Conservation (phyloP, 129 eudicot genomes). For the Chrysanthemum makinoi region DNA sequence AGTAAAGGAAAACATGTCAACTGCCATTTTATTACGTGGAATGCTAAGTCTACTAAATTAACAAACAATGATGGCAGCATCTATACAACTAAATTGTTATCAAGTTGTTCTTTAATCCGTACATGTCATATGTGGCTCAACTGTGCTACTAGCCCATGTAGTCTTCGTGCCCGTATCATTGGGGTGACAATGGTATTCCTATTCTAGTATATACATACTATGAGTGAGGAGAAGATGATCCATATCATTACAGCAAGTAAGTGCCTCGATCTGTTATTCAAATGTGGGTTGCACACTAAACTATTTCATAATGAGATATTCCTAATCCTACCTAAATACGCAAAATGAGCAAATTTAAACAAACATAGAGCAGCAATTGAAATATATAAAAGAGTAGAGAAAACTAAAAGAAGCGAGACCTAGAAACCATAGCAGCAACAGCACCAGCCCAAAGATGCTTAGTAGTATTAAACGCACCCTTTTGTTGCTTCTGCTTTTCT, state of each 20-base stretch:
- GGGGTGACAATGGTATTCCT: neutral
- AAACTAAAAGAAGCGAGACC: conserved; percentile 32
- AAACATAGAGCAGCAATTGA: neutral
- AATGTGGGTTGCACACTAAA: neutral
- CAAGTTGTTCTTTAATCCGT: too few species aligned
- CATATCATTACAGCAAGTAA: neutral
- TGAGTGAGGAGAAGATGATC: neutral
- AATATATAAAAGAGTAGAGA: neutral
- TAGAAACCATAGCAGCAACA: conserved; percentile 91
- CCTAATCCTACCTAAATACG: neutral
- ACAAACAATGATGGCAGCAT: too few species aligned
- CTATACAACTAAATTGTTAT: too few species aligned
- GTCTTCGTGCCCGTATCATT: too few species aligned
- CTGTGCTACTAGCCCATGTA: too few species aligned
- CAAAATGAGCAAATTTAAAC: neutral
- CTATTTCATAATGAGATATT: neutral
- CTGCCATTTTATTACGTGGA: too few species aligned
- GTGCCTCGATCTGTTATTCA: neutral
- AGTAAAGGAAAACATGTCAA: too few species aligned
- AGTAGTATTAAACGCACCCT: conserved; percentile 70
- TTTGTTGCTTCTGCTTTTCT: conserved; percentile 22
- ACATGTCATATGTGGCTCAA: too few species aligned
- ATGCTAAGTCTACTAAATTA: too few species aligned
- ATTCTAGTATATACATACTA: neutral
- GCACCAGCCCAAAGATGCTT: conserved; percentile 99